Percentiles rank a stretch among this genome's conserved stretches.
Evolutionary conservation across 2,329 filamentous ascomycete species (phyloP).

Genomic region (Lachnellula arida): DNA sequence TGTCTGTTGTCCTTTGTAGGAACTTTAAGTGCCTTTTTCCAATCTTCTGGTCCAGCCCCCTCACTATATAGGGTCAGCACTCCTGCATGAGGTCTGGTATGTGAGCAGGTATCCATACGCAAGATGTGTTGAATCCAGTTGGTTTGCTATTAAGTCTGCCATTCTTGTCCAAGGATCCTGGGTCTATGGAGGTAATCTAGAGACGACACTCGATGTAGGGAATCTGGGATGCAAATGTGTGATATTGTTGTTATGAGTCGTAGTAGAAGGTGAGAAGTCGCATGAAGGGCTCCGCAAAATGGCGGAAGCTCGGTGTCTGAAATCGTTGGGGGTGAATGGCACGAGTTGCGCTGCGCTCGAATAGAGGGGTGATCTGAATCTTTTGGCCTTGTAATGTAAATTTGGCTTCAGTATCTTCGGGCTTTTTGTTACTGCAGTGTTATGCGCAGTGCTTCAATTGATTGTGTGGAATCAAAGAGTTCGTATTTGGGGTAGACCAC

Average conservation of each 20-base stretch:
- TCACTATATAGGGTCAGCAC: slow-evolving; percentile 41
- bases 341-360: slow-evolving; percentile 9
- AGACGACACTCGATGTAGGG: slow-evolving; percentile 1
- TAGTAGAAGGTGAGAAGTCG: slow-evolving; percentile 6
- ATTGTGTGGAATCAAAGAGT: slow-evolving; percentile 4
- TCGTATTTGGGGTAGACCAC: slow-evolving; percentile 5
- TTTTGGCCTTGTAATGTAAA: slow-evolving; percentile 3
- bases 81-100: slow-evolving; percentile 27
- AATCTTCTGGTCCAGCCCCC: slow-evolving; percentile 51
- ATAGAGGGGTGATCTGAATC: slow-evolving; percentile 15
- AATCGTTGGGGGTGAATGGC: slow-evolving; percentile 1
- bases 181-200: not conserved
- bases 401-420: slow-evolving; percentile 3
- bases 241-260: slow-evolving; percentile 4
- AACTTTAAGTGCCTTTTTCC: slow-evolving; percentile 69
- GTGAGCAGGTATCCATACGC: slow-evolving; percentile 32
- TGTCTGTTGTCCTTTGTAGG: slow-evolving; percentile 71
- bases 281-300: slow-evolving; percentile 9
- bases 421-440: slow-evolving; percentile 4
- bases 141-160: slow-evolving; percentile 46
- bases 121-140: slow-evolving; percentile 51
- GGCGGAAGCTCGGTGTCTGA: slow-evolving; percentile 1
- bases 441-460: slow-evolving; percentile 19
- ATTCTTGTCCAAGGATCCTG: slow-evolving; percentile 28
- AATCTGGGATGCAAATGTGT: not conserved